Base-by-base conservation (phyloP, 2,329 filamentous ascomycete species). In the Calonectria ilicicola region DNA sequence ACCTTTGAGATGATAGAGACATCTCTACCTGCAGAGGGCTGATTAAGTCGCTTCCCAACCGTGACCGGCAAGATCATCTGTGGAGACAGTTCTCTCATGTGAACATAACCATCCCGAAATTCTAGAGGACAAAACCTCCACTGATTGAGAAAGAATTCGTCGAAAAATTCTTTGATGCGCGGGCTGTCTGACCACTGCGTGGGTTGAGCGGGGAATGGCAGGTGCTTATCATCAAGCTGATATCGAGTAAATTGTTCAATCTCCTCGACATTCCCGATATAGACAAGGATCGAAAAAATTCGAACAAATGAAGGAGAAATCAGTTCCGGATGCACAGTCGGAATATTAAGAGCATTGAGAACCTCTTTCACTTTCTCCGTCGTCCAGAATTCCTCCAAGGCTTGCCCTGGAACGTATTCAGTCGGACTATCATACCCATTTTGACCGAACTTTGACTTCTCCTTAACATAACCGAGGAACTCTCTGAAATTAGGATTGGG, bases 81-180 rank as follows among this genome's bases (percentile, higher is more conserved):
- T 0, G 56, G 8, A 0, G 8, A 2, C 1, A 72, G 7, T 0
- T 12, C 4, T 1, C 68, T 47, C 23, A 38, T 56, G 10, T 70
- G 46, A 0, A 65, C 42, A 5, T 4, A 26, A 1, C 35, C 23
- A 1, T 10, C 12, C 0, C 29, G 10, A 3, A 76, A 67, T 2
- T 66, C 26, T 0, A 73, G 27, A 1, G 74, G 74, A 14, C 44
- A 65, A 12, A 76, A 76, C 51, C 14, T 72, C 74, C 74, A 76
- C n/a, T 75, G 74, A 14, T 70, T n/a, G 5, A 60, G 26, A n/a
- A 8, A 23, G 44, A 69, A 64, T 2, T 44, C 23, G 0, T 46
- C 27, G 17, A 42, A 69, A 7, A 70, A 19, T 2, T 29, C 7
- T 5, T 53, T 27, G 8, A 3, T 47, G 8, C 3, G 12, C 23